Percentiles rank a stretch among this genome's conserved stretches.
Evolutionary conservation across 208 protist species (phyloP).

Genomic region (Acanthamoeba royreba): DNA sequence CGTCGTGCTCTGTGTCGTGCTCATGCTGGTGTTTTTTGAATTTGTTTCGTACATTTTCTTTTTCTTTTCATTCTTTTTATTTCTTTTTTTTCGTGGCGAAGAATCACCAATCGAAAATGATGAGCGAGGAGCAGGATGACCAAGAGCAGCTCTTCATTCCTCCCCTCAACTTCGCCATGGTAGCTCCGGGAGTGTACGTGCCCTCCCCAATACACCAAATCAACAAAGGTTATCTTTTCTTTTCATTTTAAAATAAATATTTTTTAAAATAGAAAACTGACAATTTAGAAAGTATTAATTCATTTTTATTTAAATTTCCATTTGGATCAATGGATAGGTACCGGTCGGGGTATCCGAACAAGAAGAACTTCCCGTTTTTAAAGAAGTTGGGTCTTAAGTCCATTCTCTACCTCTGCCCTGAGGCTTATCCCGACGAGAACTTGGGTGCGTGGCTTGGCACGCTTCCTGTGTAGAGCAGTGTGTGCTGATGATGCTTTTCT

Average conservation of each 20-base stretch:
- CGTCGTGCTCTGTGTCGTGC: too few relatives aligned
- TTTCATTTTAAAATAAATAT: too few relatives aligned
- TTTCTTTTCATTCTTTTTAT: too few relatives aligned
- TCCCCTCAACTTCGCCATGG: conserved; percentile 93
- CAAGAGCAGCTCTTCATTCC: conserved; percentile 69
- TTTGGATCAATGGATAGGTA: background rate
- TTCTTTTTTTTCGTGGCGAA: too few relatives aligned
- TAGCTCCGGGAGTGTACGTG: conserved; percentile 91
- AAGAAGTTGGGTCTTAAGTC: conserved; percentile 90
- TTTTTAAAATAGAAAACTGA: too few relatives aligned
- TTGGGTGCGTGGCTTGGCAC: background rate
- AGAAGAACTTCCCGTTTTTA: conserved; percentile 95
- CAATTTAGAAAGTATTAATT: too few relatives aligned
- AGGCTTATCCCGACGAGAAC: conserved; percentile 48
- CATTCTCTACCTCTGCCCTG: conserved; percentile 78
- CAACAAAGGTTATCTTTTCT: too few relatives aligned
- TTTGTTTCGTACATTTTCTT: too few relatives aligned
- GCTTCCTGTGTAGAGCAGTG: background rate
- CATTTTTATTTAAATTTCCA: background rate
- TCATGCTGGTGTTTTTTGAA: too few relatives aligned
- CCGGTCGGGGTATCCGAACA: conserved; percentile 92
- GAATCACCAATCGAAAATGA: too few relatives aligned
- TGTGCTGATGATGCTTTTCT: background rate
- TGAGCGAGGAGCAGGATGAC: conserved; percentile 25
- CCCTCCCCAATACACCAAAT: too few relatives aligned